phyloP scores from a whole-genome alignment of 306 rosid genomes.

The Spatholobus suberectus region DNA sequence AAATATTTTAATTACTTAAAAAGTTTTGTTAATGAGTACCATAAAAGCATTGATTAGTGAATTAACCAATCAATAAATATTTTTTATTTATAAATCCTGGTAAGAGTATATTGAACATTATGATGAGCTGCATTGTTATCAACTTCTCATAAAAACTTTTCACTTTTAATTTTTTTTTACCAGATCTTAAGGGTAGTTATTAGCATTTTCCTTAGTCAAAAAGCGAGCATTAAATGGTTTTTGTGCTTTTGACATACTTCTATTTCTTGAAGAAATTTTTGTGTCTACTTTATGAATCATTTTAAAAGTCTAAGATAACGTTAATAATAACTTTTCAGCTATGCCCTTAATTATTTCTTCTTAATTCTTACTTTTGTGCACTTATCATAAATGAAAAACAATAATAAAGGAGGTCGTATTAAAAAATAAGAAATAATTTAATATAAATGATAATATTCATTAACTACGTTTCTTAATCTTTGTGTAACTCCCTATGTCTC shows the following conservation, averaged over 20 bases:
- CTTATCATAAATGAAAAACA: too few species aligned
- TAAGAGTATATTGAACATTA: not conserved
- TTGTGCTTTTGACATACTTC: not conserved
- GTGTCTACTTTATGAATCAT: too few species aligned
- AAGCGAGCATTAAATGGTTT: not conserved
- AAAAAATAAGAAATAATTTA: too few species aligned
- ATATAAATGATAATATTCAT: too few species aligned
- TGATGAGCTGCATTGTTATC: not conserved
- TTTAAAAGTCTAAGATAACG: too few species aligned
- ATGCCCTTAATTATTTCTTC: too few species aligned
- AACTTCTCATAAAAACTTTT: not conserved
- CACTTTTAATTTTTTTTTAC: not conserved
- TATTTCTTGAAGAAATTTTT: too few species aligned
- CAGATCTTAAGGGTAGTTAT: not conserved
- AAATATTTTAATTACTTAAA: not conserved
- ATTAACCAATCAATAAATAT: not conserved
- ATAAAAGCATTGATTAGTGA: not conserved
- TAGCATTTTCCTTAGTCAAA: not conserved
- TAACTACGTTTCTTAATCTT: too few species aligned
- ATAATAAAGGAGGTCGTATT: not conserved
- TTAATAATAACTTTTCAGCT: too few species aligned
- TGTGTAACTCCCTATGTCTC: too few species aligned
- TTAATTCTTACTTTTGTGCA: too few species aligned
- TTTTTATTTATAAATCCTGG: not conserved
- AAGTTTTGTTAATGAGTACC: not conserved